Base-by-base conservation (phyloP, 2,329 filamentous ascomycete genomes). In the Hirsutella rhossiliensis region DNA sequence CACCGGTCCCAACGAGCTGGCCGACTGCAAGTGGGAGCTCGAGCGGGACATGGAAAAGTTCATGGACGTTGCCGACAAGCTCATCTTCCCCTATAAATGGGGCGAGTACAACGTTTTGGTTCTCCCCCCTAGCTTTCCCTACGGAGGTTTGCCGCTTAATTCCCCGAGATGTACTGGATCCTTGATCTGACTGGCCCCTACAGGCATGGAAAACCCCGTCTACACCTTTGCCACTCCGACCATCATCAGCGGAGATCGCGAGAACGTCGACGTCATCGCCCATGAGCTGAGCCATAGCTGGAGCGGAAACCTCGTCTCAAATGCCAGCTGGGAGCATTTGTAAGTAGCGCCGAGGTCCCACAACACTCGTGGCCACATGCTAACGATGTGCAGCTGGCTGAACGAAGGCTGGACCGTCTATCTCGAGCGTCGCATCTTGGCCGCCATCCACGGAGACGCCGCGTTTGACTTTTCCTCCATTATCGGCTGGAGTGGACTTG, bases 141-240 rank as follows among this genome's bases (percentile, higher is more conserved):
- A 92, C 55, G 87, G 87, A 56, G 84, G 83, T 64, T 66, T 66
- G 75, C 62, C 47, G 17, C 41, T 7, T 11, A 15, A 9, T 5
- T 17, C 3, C 34, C n/a, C 9, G 5, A 9, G 7, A 1, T 11
- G 12, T 3, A 5, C 18, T n/a, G 5, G 34, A 37, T 11, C 9
- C 34, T 17, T 18, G 5, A 11, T 17, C 34, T 37, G 15, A 37
- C 5, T 37, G 9, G n/a, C 9, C 34, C 23, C 15, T 18, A 11
- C 15, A 74, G 79, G 80, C 49, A 88, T 88, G 84, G 88, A 94
- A 62, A 95, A 96, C 59, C 89, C 89, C 0, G 80, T 95, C 43
- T 95, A 85, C 66, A 97, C 92, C 0, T 97, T 94, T 61, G 90
- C 89, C 1, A 97, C 92, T 2, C 90, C 90, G 2, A 94, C 88